Base-by-base conservation (phyloP, 2,329 filamentous ascomycete species). In the Fusarium camptoceras region DNA sequence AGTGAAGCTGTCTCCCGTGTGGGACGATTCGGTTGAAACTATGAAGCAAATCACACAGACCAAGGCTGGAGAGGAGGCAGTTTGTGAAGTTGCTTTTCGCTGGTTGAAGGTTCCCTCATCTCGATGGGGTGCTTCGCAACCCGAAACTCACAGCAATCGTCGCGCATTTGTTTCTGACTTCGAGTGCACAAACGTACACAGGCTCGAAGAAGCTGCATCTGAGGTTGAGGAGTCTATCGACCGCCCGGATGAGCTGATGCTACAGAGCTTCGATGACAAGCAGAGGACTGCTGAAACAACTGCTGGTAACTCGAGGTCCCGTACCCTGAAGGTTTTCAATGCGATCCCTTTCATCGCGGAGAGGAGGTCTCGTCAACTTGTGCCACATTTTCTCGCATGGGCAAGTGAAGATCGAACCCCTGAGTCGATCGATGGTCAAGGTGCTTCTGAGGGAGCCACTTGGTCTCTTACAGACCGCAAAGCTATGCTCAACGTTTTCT, bases 311-410 rank as follows among this genome's bases (percentile, higher is more conserved):
- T 89, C 92, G 55, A 88, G 94, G 64, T 87, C 88, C 42, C 93
- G 97, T 76, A 94, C 94, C 2, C 84, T 99, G 43, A 91, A 91
- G 72, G 89, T 97, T 2, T 83, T 99, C 43, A 87, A 88, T 66
- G 89, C 88, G 12, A 84, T 93, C 28, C 94, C 96, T 14, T 84
- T 86, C 14, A 82, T 97, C 48, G 94, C 94, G 0, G 96, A 99
- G 80, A 97, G 92, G 78, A 88, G 90, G 34, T 98, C 95, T 11
- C 91, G 94, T 34, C 87, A 90, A 69, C 84, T 99, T 25, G 92
- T 98, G 2, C 96, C 97, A 2, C 87, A 95, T 66, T 91, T 99
- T 39, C 83, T 99, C 9, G 88, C 89, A 20, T 97, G 95, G 93
- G 89, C 89, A n/a, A 82, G 86, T 16, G 83, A 84, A 11, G 84